Evolutionary conservation across 306 rosid species (phyloP).

Genomic region (Bauhinia variegata): DNA sequence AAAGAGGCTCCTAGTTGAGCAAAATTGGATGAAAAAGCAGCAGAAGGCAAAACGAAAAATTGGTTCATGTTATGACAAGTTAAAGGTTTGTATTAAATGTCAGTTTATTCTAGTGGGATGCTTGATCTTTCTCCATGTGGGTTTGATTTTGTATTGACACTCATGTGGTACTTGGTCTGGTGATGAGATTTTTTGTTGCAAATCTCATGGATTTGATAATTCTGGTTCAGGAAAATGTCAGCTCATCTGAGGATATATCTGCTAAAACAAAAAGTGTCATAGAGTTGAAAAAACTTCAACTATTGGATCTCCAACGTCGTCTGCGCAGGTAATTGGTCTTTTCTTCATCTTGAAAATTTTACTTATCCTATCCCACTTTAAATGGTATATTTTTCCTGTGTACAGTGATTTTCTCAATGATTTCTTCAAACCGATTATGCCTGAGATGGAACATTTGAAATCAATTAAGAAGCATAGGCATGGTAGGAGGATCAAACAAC

Average conservation of each 20-base stretch:
- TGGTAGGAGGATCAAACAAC: slow-evolving; percentile 93
- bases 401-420: slow-evolving; percentile 90
- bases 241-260: slow-evolving; percentile 94
- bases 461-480: slow-evolving; percentile 88
- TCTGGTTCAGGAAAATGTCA: slow-evolving; percentile 77
- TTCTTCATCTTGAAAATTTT: neutral
- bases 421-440: slow-evolving; percentile 80
- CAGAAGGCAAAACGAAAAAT: slow-evolving; percentile 76
- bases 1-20: slow-evolving; percentile 68
- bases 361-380: slow-evolving; percentile 23
- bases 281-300: slow-evolving; percentile 96
- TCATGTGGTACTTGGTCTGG: slow-evolving; percentile 14
- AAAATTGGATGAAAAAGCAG: slow-evolving; percentile 70
- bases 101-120: neutral
- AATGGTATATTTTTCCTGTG: slow-evolving; percentile 34
- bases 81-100: slow-evolving; percentile 64
- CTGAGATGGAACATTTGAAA: slow-evolving; percentile 83
- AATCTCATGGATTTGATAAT: slow-evolving; percentile 27
- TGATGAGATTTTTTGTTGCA: slow-evolving; percentile 11
- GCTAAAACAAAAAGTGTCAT: slow-evolving; percentile 96
- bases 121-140: slow-evolving; percentile 23
- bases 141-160: slow-evolving; percentile 15
- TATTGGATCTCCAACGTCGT: slow-evolving; percentile 90
- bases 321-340: slow-evolving; percentile 70
- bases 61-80: slow-evolving; percentile 67